Conservation (phyloP, 1,139 yeast species). For the Lodderomyces pseudojiufengensis region DNA sequence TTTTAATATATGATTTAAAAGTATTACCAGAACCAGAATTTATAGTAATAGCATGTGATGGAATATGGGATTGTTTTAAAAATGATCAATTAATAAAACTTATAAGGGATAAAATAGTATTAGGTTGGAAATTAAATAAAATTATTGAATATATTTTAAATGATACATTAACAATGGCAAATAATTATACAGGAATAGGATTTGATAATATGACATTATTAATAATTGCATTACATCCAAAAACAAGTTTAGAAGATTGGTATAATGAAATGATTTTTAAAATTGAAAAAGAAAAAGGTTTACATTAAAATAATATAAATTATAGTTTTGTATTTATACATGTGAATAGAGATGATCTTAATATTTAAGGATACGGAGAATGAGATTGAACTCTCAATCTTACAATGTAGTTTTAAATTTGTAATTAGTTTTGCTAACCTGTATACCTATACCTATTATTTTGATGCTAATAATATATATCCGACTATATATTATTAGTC, state of each 20-base stretch:
- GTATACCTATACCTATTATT: too few species aligned
- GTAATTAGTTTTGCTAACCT: too few species aligned
- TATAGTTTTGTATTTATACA: too few species aligned
- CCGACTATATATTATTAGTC: too few species aligned
- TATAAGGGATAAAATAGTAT: conserved; percentile 54
- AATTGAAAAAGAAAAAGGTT: conserved; percentile 44
- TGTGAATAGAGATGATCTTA: too few species aligned
- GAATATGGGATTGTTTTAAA: conserved; percentile 76
- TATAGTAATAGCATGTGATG: conserved; percentile 69
- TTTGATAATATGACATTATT: conserved; percentile 78
- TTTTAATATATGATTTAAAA: conserved; percentile 47
- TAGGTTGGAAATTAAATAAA: conserved; percentile 57
- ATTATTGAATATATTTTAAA: conserved; percentile 59
- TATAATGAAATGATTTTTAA: conserved; percentile 48
- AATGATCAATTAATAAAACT: conserved; percentile 51
- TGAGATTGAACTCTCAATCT: too few species aligned
- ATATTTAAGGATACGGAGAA: too few species aligned
- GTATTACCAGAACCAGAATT: conserved; percentile 50
- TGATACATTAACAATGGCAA: conserved; percentile 69
- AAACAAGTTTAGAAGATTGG: conserved; percentile 52
- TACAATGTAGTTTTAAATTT: too few species aligned
- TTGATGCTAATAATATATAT: too few species aligned
- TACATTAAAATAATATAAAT: conserved; percentile 7
- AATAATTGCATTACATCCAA: conserved; percentile 53
- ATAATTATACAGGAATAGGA: conserved; percentile 71